Conservation (phyloP, 106 monocot species). For the Acorus calamus region DNA sequence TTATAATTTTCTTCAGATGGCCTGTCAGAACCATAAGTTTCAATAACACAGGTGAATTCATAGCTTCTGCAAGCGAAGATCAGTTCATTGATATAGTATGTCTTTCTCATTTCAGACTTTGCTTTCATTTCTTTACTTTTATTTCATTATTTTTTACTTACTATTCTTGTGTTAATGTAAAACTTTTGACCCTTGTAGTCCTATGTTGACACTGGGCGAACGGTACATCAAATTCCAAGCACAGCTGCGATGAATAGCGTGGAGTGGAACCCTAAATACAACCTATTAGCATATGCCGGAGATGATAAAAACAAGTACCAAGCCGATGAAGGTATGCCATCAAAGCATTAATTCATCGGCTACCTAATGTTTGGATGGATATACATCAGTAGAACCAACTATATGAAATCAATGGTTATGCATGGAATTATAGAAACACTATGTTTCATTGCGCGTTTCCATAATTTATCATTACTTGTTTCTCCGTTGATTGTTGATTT, state of each 20-base stretch:
- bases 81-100: conserved; percentile 89
- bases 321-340: conserved; percentile 56
- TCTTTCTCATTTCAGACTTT: conserved; percentile 1
- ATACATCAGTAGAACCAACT: not conserved
- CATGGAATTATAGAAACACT: not conserved
- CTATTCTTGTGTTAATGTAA: conserved; percentile 3
- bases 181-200: conserved; percentile 24
- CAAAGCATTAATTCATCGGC: not conserved
- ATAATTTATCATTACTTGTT: not conserved
- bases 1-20: conserved; percentile 40
- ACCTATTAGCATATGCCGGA: conserved; percentile 88
- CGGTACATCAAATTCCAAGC: conserved; percentile 82
- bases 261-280: conserved; percentile 95
- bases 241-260: conserved; percentile 98
- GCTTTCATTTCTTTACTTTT: not conserved
- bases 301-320: conserved; percentile 97
- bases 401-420: not conserved
- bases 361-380: not conserved
- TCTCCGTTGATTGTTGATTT: not conserved
- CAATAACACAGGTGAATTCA: conserved; percentile 80
- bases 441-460: not conserved
- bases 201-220: conserved; percentile 67
- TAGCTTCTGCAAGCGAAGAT: conserved; percentile 96
- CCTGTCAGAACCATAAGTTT: conserved; percentile 97
- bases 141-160: not conserved